A percentile compares a stretch with the other conserved stretches of the same genome.
phyloP scores from a whole-genome alignment of 768 basidiomycete species.

The Imleria badia region DNA sequence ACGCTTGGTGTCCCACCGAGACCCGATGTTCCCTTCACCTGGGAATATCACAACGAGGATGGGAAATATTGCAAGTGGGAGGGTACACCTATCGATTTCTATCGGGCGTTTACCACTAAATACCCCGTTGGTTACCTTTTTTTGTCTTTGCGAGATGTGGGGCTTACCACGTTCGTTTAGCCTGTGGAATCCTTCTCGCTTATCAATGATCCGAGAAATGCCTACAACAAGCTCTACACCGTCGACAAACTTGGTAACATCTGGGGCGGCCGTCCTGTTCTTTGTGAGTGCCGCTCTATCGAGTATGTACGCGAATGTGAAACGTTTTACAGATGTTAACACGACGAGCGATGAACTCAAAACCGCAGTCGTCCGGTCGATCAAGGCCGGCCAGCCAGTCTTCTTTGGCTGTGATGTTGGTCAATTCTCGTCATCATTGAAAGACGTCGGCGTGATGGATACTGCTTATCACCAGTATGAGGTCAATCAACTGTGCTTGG shows the following conservation, averaged over 20 bases:
- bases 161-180: conserved; percentile 30
- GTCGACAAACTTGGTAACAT: conserved; percentile 93
- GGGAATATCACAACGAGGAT: conserved; percentile 86
- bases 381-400: conserved; percentile 86
- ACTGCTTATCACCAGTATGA: conserved; percentile 79
- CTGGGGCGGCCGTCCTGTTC: conserved; percentile 81
- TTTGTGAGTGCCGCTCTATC: conserved; percentile 52
- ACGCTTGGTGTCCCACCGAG: conserved; percentile 84
- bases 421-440: conserved; percentile 65
- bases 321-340: conserved; percentile 69
- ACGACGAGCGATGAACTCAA: conserved; percentile 83
- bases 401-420: conserved; percentile 99
- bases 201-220: conserved; percentile 92
- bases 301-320: neutral
- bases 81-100: conserved; percentile 81
- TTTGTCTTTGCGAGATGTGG: neutral
- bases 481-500: conserved; percentile 34
- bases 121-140: conserved; percentile 46
- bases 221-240: conserved; percentile 79
- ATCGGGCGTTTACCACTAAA: conserved; percentile 59
- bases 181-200: conserved; percentile 83
- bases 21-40: conserved; percentile 69
- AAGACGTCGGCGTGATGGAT: conserved; percentile 79
- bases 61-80: conserved; percentile 74
- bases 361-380: conserved; percentile 74